phyloP scores from a whole-genome alignment of 441 rosid species.

The Mallotus repandus region DNA sequence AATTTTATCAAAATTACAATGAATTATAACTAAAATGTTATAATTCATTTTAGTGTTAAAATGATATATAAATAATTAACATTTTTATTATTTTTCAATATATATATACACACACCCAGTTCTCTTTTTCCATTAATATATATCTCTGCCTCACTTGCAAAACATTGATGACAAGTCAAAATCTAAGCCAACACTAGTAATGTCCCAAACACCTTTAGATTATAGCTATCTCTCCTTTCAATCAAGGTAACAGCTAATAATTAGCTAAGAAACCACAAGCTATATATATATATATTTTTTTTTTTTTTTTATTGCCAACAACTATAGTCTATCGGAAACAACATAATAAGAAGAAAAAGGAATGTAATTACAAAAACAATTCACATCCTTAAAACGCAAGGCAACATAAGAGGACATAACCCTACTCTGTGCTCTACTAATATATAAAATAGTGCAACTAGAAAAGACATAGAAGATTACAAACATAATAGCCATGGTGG shows the following conservation, averaged over 20 bases:
- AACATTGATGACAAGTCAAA: slow-evolving; percentile 35
- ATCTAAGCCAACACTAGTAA: slow-evolving; percentile 34
- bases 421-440: slow-evolving; percentile 10
- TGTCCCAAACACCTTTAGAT: slow-evolving; percentile 45
- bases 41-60: too few relatives aligned
- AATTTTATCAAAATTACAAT: too few relatives aligned
- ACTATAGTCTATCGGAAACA: neutral
- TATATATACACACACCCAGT: neutral
- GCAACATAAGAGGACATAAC: neutral
- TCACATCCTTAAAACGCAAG: neutral
- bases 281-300: too few relatives aligned
- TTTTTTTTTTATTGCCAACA: slow-evolving; percentile 21
- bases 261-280: slow-evolving; percentile 4
- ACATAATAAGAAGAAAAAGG: neutral
- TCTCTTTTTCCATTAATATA: slow-evolving; percentile 22
- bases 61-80: too few relatives aligned
- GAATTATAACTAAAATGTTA: too few relatives aligned
- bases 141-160: slow-evolving; percentile 3
- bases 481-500: neutral
- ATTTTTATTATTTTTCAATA: too few relatives aligned
- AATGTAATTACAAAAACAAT: too few relatives aligned
- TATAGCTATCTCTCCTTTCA: slow-evolving; percentile 18
- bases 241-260: slow-evolving; percentile 21
- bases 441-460: slow-evolving; percentile 1
- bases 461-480: slow-evolving; percentile 8